A percentile compares a stretch with the other conserved stretches of the same genome.
Evolutionary conservation across 2,329 filamentous ascomycete genomes (phyloP).

Genomic region (Lachnellula hyalina): DNA sequence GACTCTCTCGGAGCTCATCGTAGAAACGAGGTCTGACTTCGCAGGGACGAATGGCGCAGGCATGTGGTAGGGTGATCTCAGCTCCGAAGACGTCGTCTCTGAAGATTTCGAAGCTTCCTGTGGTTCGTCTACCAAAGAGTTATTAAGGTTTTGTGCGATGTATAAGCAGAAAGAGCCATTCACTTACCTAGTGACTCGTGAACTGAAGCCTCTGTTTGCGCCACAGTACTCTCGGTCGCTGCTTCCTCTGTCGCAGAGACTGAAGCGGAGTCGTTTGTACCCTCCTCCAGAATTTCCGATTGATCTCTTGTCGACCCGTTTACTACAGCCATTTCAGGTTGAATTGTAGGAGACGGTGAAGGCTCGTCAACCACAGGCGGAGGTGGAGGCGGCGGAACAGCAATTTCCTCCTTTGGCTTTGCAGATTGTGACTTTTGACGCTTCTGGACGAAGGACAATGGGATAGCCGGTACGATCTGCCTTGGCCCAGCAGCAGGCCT

Average conservation of each 20-base stretch:
- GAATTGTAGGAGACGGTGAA: conserved; percentile 7
- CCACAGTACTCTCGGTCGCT: background rate
- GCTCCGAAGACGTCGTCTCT: conserved; percentile 22
- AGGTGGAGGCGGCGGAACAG: conserved; percentile 2
- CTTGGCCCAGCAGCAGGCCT: conserved; percentile 22
- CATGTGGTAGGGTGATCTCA: conserved; percentile 37
- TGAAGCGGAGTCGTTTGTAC: conserved; percentile 2
- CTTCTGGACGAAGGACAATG: conserved; percentile 30
- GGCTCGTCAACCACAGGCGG: conserved; percentile 9
- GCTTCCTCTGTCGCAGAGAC: conserved; percentile 3
- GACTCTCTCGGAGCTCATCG: conserved; percentile 9
- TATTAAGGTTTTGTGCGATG: conserved; percentile 3
- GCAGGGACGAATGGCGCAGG: conserved; percentile 40
- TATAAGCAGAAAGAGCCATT: background rate
- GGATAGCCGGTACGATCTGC: conserved; percentile 30
- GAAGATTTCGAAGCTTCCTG: conserved; percentile 21
- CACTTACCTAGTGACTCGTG: conserved; percentile 20
- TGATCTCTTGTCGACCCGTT: conserved; percentile 9
- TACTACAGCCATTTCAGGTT: background rate
- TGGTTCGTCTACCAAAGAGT: conserved; percentile 8
- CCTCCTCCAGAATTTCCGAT: conserved; percentile 14
- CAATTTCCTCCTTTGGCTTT: conserved; percentile 18
- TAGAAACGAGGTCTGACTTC: conserved; percentile 25
- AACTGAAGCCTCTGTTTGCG: background rate
- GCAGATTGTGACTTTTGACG: conserved; percentile 25